Conservation (phyloP, 495 filamentous ascomycete genomes). For the Thermothielavioides terrestris region DNA sequence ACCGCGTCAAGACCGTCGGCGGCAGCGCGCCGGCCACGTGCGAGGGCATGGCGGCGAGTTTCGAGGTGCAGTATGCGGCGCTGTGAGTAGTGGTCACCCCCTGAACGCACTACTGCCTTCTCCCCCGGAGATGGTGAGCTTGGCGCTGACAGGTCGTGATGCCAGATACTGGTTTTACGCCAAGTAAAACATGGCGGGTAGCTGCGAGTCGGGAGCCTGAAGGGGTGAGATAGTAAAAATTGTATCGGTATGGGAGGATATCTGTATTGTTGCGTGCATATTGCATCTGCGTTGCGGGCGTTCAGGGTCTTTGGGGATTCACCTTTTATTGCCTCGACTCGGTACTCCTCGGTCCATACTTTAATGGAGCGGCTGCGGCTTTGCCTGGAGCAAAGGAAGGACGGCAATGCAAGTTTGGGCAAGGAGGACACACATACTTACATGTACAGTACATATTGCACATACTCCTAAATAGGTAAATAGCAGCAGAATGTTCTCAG, state of each 20-base stretch:
- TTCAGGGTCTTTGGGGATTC: not conserved
- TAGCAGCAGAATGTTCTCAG: too few relatives aligned
- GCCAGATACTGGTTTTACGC: slow-evolving; percentile 36
- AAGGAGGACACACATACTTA: too few relatives aligned
- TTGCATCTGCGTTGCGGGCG: too few relatives aligned
- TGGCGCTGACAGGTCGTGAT: not conserved
- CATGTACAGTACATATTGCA: too few relatives aligned
- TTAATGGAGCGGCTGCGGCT: too few relatives aligned
- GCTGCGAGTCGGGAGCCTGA: not conserved
- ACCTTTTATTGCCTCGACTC: not conserved
- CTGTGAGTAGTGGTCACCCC: slow-evolving; percentile 48
- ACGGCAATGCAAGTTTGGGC: too few relatives aligned
- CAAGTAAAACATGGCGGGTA: slow-evolving; percentile 12
- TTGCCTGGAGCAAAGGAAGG: too few relatives aligned
- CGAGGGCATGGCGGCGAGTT: slow-evolving; percentile 48
- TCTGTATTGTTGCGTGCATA: too few relatives aligned
- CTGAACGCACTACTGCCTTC: not conserved
- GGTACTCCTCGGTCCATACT: too few relatives aligned
- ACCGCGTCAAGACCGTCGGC: slow-evolving; percentile 78
- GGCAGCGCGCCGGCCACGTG: slow-evolving; percentile 73
- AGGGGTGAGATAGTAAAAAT: slow-evolving; percentile 2
- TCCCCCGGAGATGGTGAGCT: not conserved
- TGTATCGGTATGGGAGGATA: not conserved
- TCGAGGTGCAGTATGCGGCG: slow-evolving; percentile 73
- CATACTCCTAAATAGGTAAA: too few relatives aligned